A percentile compares a stretch with the other conserved stretches of the same genome.
These are phyloP conservation scores for Colletotrichum orchidophilum DNA, from an alignment of 2,329 filamentous ascomycete genomes.

Conservation along the genomic window DNA sequence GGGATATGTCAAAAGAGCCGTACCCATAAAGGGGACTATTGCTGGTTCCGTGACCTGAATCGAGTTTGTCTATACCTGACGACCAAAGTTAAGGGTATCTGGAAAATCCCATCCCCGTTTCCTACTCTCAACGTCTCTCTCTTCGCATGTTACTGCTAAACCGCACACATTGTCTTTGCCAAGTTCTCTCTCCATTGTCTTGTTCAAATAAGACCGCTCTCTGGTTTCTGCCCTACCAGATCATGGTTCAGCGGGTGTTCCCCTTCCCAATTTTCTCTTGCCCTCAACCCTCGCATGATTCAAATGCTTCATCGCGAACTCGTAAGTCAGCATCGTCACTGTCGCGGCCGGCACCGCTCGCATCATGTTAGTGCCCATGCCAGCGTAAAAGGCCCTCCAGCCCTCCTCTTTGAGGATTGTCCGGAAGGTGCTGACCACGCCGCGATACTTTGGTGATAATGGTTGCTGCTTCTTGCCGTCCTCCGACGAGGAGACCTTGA, in stretches of 20 bases:
- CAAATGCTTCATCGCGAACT: constrained; percentile 72
- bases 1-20: not conserved
- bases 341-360: constrained; percentile 93
- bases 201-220: constrained; percentile 36
- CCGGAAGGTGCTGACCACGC: constrained; percentile 82
- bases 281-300: constrained; percentile 54
- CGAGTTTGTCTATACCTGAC: constrained; percentile 47
- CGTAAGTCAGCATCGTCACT: constrained; percentile 97
- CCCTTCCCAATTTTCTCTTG: constrained; percentile 41
- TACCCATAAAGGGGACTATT: not conserved
- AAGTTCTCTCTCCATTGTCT: not conserved
- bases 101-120: constrained; percentile 34
- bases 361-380: constrained; percentile 98
- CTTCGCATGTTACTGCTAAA: not conserved
- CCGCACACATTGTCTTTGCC: constrained; percentile 15
- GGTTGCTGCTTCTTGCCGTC: constrained; percentile 41
- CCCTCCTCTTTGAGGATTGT: constrained; percentile 92
- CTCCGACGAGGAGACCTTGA: constrained; percentile 46
- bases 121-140: constrained; percentile 27
- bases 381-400: constrained; percentile 96
- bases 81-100: constrained; percentile 48
- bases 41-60: constrained; percentile 37
- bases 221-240: constrained; percentile 7
- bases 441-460: constrained; percentile 71
- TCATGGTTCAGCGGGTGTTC: constrained; percentile 23